Percentiles rank a stretch among this genome's conserved stretches.
Conservation (phyloP, 1,139 yeast species). For the Scheffersomyces illinoinensis region DNA sequence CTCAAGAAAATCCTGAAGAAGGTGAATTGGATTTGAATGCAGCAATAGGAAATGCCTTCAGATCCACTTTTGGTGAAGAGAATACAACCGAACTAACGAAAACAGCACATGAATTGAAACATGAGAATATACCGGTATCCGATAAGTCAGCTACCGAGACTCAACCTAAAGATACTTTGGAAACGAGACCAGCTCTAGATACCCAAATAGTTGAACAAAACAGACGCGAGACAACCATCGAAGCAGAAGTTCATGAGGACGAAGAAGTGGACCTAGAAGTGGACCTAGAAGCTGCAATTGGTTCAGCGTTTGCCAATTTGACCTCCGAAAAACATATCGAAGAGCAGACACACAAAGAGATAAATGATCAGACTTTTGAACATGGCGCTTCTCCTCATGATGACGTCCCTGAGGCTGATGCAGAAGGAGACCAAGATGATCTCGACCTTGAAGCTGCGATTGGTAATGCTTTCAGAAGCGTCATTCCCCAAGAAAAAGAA, state of each 20-base stretch:
- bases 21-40: conserved; percentile 18
- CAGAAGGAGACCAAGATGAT: conserved; percentile 15
- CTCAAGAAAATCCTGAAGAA: conserved; percentile 5
- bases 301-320: conserved; percentile 23
- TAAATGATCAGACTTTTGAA: background rate
- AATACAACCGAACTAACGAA: background rate
- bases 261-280: conserved; percentile 21
- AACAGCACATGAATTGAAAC: background rate
- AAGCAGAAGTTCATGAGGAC: conserved; percentile 3
- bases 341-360: background rate
- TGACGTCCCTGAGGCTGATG: conserved; percentile 3
- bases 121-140: background rate
- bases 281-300: conserved; percentile 30
- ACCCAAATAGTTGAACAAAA: background rate
- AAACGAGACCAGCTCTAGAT: background rate
- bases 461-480: conserved; percentile 19
- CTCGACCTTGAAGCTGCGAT: conserved; percentile 27
- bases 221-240: background rate
- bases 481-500: conserved; percentile 2
- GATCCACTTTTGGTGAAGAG: conserved; percentile 7
- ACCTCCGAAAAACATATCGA: background rate
- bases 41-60: conserved; percentile 29
- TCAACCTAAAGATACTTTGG: background rate
- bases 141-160: background rate
- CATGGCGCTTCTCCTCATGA: background rate